Evolutionary conservation across 345 rosid species (phyloP).

Genomic region (Eucalyptus polyanthemos): DNA sequence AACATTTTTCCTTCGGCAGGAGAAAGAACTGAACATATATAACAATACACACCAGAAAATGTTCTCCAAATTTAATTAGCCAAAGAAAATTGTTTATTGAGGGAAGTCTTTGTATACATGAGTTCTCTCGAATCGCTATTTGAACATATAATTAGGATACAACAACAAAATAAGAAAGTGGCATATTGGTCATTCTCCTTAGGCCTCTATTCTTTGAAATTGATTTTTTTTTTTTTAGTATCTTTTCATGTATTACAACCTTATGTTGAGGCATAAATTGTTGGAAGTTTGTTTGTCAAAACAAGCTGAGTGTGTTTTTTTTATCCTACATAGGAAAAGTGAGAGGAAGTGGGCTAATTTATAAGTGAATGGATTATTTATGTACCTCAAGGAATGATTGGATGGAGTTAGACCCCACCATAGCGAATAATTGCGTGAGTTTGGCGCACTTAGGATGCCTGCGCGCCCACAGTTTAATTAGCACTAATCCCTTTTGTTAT

Average conservation of each 20-base stretch:
- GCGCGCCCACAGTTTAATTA: no score
- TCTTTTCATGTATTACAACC: background rate
- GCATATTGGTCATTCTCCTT: background rate
- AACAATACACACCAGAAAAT: background rate
- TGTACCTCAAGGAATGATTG: no score
- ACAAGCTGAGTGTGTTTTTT: no score
- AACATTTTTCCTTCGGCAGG: background rate
- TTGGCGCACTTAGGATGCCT: no score
- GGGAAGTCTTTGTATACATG: background rate
- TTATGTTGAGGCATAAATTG: background rate
- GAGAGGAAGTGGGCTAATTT: no score
- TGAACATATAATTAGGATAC: background rate
- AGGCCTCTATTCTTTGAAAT: background rate
- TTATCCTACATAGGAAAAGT: no score
- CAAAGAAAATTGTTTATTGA: background rate
- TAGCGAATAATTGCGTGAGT: no score
- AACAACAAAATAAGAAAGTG: background rate
- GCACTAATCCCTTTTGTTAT: no score
- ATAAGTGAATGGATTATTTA: no score
- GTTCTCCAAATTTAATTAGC: background rate
- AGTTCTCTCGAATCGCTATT: background rate
- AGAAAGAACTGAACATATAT: background rate
- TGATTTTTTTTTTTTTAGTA: background rate
- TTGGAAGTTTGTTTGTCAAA: no score
- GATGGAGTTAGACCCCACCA: no score